Conservation (phyloP, 768 basidiomycete genomes). For the Boletus edulis region DNA sequence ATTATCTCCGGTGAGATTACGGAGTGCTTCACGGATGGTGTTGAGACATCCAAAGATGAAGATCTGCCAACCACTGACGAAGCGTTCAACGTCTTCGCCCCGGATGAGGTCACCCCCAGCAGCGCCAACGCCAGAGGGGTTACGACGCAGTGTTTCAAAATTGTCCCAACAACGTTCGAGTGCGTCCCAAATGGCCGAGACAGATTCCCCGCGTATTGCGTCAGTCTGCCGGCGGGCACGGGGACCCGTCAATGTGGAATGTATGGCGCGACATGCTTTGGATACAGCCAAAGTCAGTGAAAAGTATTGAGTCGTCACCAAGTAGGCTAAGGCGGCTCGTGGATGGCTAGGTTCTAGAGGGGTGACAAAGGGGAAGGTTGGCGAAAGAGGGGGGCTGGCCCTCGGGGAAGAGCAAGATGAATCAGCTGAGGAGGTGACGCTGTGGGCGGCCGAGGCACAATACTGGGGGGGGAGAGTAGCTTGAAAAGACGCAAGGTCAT, state of each 20-base stretch:
- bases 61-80: constrained; percentile 86
- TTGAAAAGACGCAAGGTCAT: constrained; percentile 76
- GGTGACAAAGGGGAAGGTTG: constrained; percentile 24
- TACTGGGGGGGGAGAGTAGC: constrained; percentile 50
- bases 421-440: constrained; percentile 32
- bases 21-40: constrained; percentile 77
- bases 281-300: constrained; percentile 74
- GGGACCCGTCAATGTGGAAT: constrained; percentile 74
- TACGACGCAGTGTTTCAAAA: constrained; percentile 61
- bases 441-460: constrained; percentile 24
- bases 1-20: constrained; percentile 40
- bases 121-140: constrained; percentile 41
- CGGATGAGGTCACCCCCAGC: constrained; percentile 36
- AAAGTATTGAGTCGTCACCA: constrained; percentile 58
- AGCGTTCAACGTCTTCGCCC: constrained; percentile 57
- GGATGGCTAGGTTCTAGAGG: constrained; percentile 25
- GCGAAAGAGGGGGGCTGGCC: constrained; percentile 19
- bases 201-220: constrained; percentile 58
- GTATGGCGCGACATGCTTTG: constrained; percentile 73
- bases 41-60: constrained; percentile 93
- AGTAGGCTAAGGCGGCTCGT: constrained; percentile 42
- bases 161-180: constrained; percentile 84
- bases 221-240: constrained; percentile 61
- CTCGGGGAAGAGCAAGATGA: constrained; percentile 35
- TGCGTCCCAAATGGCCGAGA: constrained; percentile 82